Evolutionary conservation across 2,329 filamentous ascomycete genomes (phyloP).

Genomic region (Talaromyces sp.): DNA sequence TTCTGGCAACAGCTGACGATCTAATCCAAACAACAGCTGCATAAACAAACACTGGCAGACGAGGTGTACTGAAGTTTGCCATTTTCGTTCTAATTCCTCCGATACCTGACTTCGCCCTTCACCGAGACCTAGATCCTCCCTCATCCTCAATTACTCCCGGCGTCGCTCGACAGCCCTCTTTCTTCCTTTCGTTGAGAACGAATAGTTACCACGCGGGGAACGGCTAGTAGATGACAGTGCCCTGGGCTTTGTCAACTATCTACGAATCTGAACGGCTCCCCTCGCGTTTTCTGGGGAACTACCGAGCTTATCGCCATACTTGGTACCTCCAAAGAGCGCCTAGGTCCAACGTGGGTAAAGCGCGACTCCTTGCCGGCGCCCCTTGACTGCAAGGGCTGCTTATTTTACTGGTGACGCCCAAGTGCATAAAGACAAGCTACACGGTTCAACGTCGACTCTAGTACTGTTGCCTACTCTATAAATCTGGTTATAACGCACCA

Average conservation of each 20-base stretch:
- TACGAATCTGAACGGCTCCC: neutral
- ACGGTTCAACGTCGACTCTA: neutral
- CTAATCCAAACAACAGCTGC: slow-evolving; percentile 4
- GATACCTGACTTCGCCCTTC: neutral
- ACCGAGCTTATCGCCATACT: neutral
- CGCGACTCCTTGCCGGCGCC: slow-evolving; percentile 10
- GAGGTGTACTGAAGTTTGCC: neutral
- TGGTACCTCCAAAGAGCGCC: neutral
- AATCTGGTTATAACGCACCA: neutral
- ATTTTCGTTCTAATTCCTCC: neutral
- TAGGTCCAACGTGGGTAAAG: neutral
- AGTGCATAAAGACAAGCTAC: neutral
- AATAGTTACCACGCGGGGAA: neutral
- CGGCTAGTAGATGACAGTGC: neutral
- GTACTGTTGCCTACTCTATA: neutral
- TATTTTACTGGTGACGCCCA: neutral
- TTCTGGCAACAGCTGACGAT: neutral
- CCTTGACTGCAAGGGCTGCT: slow-evolving; percentile 11
- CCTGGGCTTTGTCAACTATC: neutral
- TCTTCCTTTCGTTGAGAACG: neutral
- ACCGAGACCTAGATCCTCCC: neutral
- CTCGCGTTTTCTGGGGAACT: neutral
- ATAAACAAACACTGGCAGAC: neutral
- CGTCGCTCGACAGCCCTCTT: neutral
- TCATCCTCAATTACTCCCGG: neutral